A percentile compares a stretch with the other conserved stretches of the same genome.
These are phyloP conservation scores for Hirschfeldia incana DNA, from an alignment of 345 rosid species.

Conservation along the genomic window DNA sequence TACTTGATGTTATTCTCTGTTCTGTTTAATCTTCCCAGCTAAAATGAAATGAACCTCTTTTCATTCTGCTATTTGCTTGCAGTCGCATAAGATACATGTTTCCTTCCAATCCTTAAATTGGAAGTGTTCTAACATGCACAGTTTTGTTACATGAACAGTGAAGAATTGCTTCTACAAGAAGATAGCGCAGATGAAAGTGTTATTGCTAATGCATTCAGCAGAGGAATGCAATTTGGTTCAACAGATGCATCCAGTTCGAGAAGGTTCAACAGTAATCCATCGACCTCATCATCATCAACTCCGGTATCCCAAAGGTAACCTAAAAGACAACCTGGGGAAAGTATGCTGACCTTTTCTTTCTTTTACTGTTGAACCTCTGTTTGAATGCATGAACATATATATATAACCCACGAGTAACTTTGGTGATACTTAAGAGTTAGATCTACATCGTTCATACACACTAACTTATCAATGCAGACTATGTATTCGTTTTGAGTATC, in stretches of 20 bases:
- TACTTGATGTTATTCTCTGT: slow-evolving; percentile 11
- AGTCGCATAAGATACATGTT: slow-evolving; percentile 12
- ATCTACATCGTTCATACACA: not conserved
- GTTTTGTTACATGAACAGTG: slow-evolving; percentile 52
- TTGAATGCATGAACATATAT: not conserved
- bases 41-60: not conserved
- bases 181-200: slow-evolving; percentile 61
- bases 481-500: slow-evolving; percentile 6
- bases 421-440: not conserved
- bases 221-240: slow-evolving; percentile 66
- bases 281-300: slow-evolving; percentile 50
- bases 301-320: slow-evolving; percentile 59
- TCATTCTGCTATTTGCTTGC: not conserved
- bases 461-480: not conserved
- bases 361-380: not conserved
- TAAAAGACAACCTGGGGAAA: slow-evolving; percentile 1
- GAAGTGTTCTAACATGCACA: slow-evolving; percentile 12
- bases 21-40: slow-evolving; percentile 1
- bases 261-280: slow-evolving; percentile 48
- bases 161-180: slow-evolving; percentile 86
- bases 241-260: slow-evolving; percentile 50
- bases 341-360: not conserved
- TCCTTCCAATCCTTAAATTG: slow-evolving; percentile 1
- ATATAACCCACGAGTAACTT: not conserved
- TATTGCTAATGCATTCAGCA: slow-evolving; percentile 62